These are phyloP conservation scores for Halenospora varia DNA, from an alignment of 495 filamentous ascomycete genomes.

Conservation along the genomic window DNA sequence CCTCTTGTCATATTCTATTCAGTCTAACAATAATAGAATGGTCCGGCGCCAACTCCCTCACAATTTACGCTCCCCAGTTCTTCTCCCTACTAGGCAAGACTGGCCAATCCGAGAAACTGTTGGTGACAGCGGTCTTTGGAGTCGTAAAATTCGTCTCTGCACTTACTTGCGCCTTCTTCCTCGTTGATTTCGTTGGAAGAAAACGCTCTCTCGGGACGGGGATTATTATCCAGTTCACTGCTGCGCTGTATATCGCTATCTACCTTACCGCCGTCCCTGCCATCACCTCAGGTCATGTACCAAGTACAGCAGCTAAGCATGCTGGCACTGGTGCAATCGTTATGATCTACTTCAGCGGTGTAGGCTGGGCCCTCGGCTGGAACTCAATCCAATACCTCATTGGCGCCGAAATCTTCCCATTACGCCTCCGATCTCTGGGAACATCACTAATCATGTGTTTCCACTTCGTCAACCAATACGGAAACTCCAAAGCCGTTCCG, in stretches of 20 bases:
- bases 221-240: conserved; percentile 56
- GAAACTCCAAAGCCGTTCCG: conserved; percentile 54
- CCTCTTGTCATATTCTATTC: conserved; percentile 45
- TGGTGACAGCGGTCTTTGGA: conserved; percentile 64
- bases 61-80: conserved; percentile 59
- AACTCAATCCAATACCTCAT: conserved; percentile 74
- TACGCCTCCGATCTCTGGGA: conserved; percentile 49
- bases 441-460: conserved; percentile 50
- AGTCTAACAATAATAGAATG: conserved; percentile 30
- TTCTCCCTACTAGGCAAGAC: conserved; percentile 54
- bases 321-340: conserved; percentile 47
- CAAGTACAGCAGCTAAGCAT: not conserved
- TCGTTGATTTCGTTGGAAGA: conserved; percentile 68
- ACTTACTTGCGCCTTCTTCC: conserved; percentile 60
- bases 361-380: conserved; percentile 72
- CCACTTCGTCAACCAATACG: conserved; percentile 72
- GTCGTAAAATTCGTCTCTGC: conserved; percentile 61
- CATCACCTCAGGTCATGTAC: conserved; percentile 31
- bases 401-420: conserved; percentile 70
- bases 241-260: conserved; percentile 65
- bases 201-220: conserved; percentile 62
- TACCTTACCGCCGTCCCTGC: conserved; percentile 55
- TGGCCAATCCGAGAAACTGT: conserved; percentile 36
- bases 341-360: conserved; percentile 61
- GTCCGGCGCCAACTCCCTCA: conserved; percentile 62